Base-by-base conservation (phyloP, 2,329 filamentous ascomycete species). In the Calonectria pseudoturangicola region DNA sequence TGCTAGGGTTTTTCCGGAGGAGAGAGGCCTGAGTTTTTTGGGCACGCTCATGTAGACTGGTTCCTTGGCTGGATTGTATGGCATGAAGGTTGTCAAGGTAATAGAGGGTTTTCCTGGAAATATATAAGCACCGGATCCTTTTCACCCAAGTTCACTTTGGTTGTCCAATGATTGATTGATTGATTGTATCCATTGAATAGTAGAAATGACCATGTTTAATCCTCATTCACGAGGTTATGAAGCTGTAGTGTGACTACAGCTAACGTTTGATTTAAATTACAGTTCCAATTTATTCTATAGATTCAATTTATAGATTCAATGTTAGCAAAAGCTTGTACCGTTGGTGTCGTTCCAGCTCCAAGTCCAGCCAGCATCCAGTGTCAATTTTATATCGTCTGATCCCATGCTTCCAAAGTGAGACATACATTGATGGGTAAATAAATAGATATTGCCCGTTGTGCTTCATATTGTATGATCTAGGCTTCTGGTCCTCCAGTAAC, bases 81-180 rank as follows among this genome's bases (percentile, higher is more conserved):
- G 67, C 68, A 68, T 71, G 39, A 72, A 71, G 72, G 66, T 68
- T 74, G 60, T 74, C 74, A 72, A 68, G 72, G 75, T 75, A 74
- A 79, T 74, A 77, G 74, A 79, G 66, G 45, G 63, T 28, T 51
- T 77, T 71, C 48, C 39, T 60, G 30, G 58, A 45, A 48, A 64
- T 43, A 64, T 43, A 58, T 50, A 27, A 25, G 54, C 43, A 27
- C 62, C 69, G 63, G 60, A 54, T 70, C 41, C 28, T 43, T 33
- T 69, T 58, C 18, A n/a, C 33, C 33, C 10, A 13, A 58, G 28
- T 13, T 39, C 30, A 58, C 16, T 4, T 39, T 56, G 36, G 6
- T 58, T 15, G 6, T 25, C 30, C 45, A 12, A 21, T 27, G 54
- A 33, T 12, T 54, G 27, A 33, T 33, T 56, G 51, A 56, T 56